Conservation (phyloP, 176 grass and related monocot species). For the Phoenix dactylifera region DNA sequence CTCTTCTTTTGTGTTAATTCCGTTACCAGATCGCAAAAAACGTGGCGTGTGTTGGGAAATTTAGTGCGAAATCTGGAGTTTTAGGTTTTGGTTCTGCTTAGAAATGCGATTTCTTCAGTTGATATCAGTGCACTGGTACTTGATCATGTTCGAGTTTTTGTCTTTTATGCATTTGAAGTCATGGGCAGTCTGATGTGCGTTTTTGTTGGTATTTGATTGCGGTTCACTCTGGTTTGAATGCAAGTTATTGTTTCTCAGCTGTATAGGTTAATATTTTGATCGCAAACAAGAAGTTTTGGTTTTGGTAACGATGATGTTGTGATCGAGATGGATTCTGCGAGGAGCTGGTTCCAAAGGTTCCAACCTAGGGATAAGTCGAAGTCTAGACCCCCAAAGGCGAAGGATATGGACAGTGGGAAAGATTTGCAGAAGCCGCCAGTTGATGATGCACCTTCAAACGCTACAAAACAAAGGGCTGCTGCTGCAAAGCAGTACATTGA, state of each 20-base stretch:
- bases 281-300: not conserved
- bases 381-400: slow-evolving; percentile 6
- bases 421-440: slow-evolving; percentile 11
- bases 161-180: too few species aligned
- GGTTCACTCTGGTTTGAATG: not conserved
- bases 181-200: too few species aligned
- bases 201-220: too few species aligned
- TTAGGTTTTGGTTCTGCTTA: too few species aligned
- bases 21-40: too few species aligned
- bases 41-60: too few species aligned
- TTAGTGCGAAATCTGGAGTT: too few species aligned
- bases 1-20: too few species aligned
- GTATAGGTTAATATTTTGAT: not conserved
- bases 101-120: too few species aligned
- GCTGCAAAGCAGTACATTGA: slow-evolving; percentile 72
- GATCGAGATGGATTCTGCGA: slow-evolving; percentile 44
- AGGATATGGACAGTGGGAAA: slow-evolving; percentile 1
- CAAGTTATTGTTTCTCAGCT: not conserved
- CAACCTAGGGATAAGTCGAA: slow-evolving; percentile 45
- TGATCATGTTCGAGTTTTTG: too few species aligned
- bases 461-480: slow-evolving; percentile 50
- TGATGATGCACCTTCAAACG: slow-evolving; percentile 32
- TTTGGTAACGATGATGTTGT: not conserved
- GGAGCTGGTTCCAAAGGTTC: slow-evolving; percentile 64
- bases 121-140: too few species aligned